These are phyloP conservation scores for Coniella vitis DNA, from an alignment of 2,329 filamentous ascomycete genomes.

Conservation along the genomic window DNA sequence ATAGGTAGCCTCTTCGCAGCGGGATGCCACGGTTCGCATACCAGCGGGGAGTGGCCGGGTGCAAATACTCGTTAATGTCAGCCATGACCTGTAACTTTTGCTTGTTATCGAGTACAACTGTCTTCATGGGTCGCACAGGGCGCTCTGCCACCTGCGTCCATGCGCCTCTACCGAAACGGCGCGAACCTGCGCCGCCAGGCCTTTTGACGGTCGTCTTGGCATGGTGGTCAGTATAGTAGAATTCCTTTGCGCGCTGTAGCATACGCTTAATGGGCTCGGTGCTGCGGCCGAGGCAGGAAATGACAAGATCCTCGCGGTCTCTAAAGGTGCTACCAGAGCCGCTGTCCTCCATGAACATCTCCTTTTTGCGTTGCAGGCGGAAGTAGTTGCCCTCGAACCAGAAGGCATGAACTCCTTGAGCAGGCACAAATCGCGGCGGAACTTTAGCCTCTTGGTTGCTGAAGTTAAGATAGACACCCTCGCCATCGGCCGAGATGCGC, in stretches of 20 bases:
- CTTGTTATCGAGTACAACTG: constrained; percentile 63
- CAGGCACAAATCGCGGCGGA: constrained; percentile 47
- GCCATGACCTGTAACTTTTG: constrained; percentile 60
- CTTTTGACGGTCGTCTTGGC: constrained; percentile 54
- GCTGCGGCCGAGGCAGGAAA: constrained; percentile 49
- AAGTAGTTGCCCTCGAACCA: constrained; percentile 49
- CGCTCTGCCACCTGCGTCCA: constrained; percentile 55
- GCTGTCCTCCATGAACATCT: constrained; percentile 33
- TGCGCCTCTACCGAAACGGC: constrained; percentile 36
- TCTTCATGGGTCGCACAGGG: constrained; percentile 64
- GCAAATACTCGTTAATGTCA: constrained; percentile 74
- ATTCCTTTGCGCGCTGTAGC: constrained; percentile 44
- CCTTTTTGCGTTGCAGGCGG: constrained; percentile 37
- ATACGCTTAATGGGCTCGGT: constrained; percentile 49
- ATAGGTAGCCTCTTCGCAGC: constrained; percentile 69
- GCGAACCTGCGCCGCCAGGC: constrained; percentile 38
- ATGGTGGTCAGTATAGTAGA: constrained; percentile 45
- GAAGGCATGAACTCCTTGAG: constrained; percentile 46
- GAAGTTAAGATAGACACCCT: constrained; percentile 50
- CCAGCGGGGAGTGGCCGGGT: constrained; percentile 63
- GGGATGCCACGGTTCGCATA: constrained; percentile 72
- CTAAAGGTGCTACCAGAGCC: constrained; percentile 32
- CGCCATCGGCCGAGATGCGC: constrained; percentile 31
- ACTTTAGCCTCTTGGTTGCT: constrained; percentile 49
- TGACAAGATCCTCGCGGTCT: constrained; percentile 44